Base-by-base conservation (phyloP, 78 protist species). In the Dictyostelium capitatum region DNA sequence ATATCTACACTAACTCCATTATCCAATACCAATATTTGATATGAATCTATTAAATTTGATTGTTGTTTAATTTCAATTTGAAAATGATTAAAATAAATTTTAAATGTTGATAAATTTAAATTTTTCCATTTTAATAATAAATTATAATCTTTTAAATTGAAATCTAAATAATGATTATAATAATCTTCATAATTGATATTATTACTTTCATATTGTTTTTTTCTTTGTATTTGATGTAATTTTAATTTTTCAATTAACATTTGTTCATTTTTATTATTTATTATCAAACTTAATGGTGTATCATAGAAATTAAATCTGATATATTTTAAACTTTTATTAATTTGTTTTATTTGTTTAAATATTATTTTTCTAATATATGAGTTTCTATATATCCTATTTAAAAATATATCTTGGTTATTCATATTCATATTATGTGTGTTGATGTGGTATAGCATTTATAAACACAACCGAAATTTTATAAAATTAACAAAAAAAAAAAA, bases 101-200 rank as follows among this genome's bases (percentile, higher is more conserved):
- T 62, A 62, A 62, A 62, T 62, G 41, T 62, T 62, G 70, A 62
- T 62, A 62, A 25, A 62, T 62, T 37, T 62, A 62, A 62, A 23
- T 62, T 37, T 62, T 62, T 62, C 70, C 70, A 62, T 62, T 62
- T 37, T 62, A 62, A 62, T 62, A 62, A 62, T 62, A 23, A 23
- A 25, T 62, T 37, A 25, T 25, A 62, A 62, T 62, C 10, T 62
- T 62, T n/a, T 4, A 14, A 23, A 11, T 25, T 62, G 14, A 11
- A 62, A 11, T 62, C 70, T 19, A 62, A 4, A 62, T 62, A 62
- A 62, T 62, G 5, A 25, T 25, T 62, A 62, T 25, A 62, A 62
- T 25, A 25, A 62, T 62, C 41, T 6, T 62, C 32, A 3, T 25
- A 25, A 11, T 25, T 23, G 12, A 23, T 23, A n/a, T 25, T 62